These are phyloP conservation scores for Paecilomyces niveus DNA, from an alignment of 2,329 filamentous ascomycete genomes.

Conservation along the genomic window DNA sequence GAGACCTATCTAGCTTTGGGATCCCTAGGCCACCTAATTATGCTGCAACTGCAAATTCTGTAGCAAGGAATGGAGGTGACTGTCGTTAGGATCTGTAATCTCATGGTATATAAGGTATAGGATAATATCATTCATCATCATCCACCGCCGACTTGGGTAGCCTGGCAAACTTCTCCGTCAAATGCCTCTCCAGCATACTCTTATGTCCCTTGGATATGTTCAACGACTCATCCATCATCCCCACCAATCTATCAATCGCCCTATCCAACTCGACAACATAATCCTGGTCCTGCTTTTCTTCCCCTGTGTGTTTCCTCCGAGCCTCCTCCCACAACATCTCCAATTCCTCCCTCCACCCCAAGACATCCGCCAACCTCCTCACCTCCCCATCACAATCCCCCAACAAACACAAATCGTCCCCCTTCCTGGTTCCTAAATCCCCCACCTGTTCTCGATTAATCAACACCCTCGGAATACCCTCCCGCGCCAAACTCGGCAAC, in stretches of 20 bases:
- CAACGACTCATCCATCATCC: conserved; percentile 14
- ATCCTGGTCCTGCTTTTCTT: conserved; percentile 36
- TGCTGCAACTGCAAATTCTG: too few relatives aligned
- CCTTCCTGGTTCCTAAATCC: conserved; percentile 59
- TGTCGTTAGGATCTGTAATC: too few relatives aligned
- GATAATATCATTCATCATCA: not conserved
- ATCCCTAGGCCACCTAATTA: too few relatives aligned
- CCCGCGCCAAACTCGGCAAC: conserved; percentile 55
- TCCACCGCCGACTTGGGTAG: not conserved
- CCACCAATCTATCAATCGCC: not conserved
- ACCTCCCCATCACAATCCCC: conserved; percentile 72
- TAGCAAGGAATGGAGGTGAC: too few relatives aligned
- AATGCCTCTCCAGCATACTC: conserved; percentile 22
- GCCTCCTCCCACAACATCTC: conserved; percentile 61
- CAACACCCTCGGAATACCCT: conserved; percentile 61
- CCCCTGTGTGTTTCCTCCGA: conserved; percentile 45
- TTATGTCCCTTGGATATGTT: conserved; percentile 34
- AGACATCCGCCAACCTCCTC: conserved; percentile 59
- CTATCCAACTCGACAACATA: conserved; percentile 1
- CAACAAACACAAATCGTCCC: conserved; percentile 69
- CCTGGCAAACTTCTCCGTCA: conserved; percentile 14
- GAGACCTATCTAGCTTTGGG: too few relatives aligned
- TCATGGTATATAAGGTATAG: not conserved
- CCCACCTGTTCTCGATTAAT: conserved; percentile 76
- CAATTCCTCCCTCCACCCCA: conserved; percentile 75